Evolutionary conservation across 805 yeast genomes (phyloP).

Genomic region (Candida boidinii): DNA sequence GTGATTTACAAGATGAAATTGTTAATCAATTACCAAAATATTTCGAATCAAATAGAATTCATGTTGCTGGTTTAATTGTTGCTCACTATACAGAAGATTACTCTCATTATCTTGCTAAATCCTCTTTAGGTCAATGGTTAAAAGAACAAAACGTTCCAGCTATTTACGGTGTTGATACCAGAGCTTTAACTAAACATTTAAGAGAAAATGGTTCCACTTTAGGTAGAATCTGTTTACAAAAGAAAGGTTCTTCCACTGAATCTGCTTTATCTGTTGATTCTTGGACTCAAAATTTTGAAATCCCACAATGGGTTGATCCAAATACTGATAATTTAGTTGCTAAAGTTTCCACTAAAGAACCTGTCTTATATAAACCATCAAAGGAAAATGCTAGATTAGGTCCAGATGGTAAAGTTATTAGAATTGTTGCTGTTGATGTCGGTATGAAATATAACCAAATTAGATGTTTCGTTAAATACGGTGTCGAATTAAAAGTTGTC

Average conservation of each 20-base stretch:
- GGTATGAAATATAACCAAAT: constrained; percentile 98
- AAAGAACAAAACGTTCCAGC: constrained; percentile 91
- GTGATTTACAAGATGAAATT: constrained; percentile 63
- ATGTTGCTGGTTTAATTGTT: constrained; percentile 93
- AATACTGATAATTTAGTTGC: constrained; percentile 88
- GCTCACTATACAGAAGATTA: constrained; percentile 95
- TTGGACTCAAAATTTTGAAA: constrained; percentile 58
- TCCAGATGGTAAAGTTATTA: constrained; percentile 66
- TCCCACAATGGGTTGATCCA: constrained; percentile 92
- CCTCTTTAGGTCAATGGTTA: constrained; percentile 91
- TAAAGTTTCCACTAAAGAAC: constrained; percentile 72
- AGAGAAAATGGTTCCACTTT: constrained; percentile 90
- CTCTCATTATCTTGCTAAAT: constrained; percentile 87
- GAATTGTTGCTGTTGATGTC: constrained; percentile 88
- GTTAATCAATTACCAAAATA: constrained; percentile 75
- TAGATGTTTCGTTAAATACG: constrained; percentile 92
- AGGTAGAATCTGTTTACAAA: constrained; percentile 75
- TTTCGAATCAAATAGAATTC: constrained; percentile 89
- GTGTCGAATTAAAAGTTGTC: constrained; percentile 91
- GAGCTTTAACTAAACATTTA: constrained; percentile 86
- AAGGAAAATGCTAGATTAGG: constrained; percentile 41
- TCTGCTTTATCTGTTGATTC: constrained; percentile 26
- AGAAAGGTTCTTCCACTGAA: constrained; percentile 22
- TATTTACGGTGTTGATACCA: constrained; percentile 94
- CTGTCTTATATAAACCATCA: constrained; percentile 70